A percentile compares a stretch with the other conserved stretches of the same genome.
These are phyloP conservation scores for Cucumis hystrix DNA, from an alignment of 306 rosid species.

Conservation along the genomic window DNA sequence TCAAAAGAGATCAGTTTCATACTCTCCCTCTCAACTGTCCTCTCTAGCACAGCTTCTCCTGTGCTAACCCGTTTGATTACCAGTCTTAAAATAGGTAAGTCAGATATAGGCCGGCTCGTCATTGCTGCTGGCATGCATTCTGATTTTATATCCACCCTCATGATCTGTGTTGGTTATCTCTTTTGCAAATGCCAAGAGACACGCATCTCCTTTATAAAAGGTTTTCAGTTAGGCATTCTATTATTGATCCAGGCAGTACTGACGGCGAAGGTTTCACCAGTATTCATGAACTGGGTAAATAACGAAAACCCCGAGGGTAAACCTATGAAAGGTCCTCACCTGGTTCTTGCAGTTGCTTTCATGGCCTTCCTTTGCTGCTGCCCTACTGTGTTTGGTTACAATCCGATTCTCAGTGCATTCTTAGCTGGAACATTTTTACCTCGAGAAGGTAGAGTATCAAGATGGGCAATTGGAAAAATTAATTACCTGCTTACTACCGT, in stretches of 20 bases:
- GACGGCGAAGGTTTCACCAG: slow-evolving; percentile 49
- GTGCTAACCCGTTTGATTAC: slow-evolving; percentile 71
- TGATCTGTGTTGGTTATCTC: slow-evolving; percentile 50
- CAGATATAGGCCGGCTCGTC: slow-evolving; percentile 82
- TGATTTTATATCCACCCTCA: slow-evolving; percentile 50
- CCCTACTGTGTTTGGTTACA: slow-evolving; percentile 45
- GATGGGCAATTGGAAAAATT: slow-evolving; percentile 63
- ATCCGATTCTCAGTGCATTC: slow-evolving; percentile 67
- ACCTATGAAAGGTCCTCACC: slow-evolving; percentile 78
- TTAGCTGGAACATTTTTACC: slow-evolving; percentile 76
- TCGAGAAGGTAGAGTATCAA: slow-evolving; percentile 69
- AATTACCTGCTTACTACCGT: slow-evolving; percentile 49
- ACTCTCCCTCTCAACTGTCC: slow-evolving; percentile 38
- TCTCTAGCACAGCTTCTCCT: slow-evolving; percentile 74
- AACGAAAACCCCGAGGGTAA: slow-evolving; percentile 88
- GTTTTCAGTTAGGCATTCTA: slow-evolving; percentile 18
- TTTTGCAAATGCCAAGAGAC: slow-evolving; percentile 2
- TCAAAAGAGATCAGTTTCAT: slow-evolving; percentile 21
- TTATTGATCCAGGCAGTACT: slow-evolving; percentile 33
- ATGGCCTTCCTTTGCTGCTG: slow-evolving; percentile 46
- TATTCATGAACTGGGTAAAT: slow-evolving; percentile 73
- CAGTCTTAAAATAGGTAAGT: slow-evolving; percentile 59
- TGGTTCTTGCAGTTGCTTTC: slow-evolving; percentile 69
- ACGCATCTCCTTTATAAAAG: background rate
- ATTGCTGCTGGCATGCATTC: slow-evolving; percentile 80